Evolutionary conservation across 140 eudicot species (phyloP), one percentile per base, ranked within the genome.

Genomic region (Cichorium intybus): DNA sequence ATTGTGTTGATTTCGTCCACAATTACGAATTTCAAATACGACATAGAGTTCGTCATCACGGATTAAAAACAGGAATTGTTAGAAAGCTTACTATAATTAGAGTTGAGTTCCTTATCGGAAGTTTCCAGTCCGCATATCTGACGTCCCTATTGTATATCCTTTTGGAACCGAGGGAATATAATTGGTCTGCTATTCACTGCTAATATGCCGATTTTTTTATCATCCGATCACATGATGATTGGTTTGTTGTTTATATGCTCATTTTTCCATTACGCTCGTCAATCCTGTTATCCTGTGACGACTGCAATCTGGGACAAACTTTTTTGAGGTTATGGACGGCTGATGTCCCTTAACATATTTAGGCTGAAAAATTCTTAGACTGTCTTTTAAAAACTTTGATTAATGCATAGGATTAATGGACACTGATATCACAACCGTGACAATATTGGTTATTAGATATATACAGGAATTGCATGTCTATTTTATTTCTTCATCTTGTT

Each of bases 361-460:
- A 23, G 54, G 3, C 66, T 45, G 27, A 34, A 28, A 28, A 16
- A 9, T 63, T 56, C 18, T 28, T 28, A 46, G 11, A 2, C 53
- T 33, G 8, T 24, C 18, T 21, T 56, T 3, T 53, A 17, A 15
- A 17, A 15, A 29, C 28, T 55, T 45, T 23, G 54, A 45, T 46
- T 48, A 45, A 22, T n/a, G 15, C 66, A 11, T 72, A 64, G 51
- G 11, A 28, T 55, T 64, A 64, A 55, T 55, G 48, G 57, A 17
- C 20, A 15, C 29, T 55, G 52, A 64, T 63, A 62, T 53, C 56
- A 24, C 26, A 37, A n/a, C 21, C 37, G 64, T 51, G 52, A 23
- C 37, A 16, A 47, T 28, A 34, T 12, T 33, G 11, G 63, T 52
- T 39, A 54, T 35, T 37, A 23, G 43, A 31, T 57, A 45, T 24